Percentiles rank a stretch among this genome's conserved stretches.
These are phyloP conservation scores for Syzygium aromaticum DNA, from an alignment of 345 rosid species.

Conservation along the genomic window DNA sequence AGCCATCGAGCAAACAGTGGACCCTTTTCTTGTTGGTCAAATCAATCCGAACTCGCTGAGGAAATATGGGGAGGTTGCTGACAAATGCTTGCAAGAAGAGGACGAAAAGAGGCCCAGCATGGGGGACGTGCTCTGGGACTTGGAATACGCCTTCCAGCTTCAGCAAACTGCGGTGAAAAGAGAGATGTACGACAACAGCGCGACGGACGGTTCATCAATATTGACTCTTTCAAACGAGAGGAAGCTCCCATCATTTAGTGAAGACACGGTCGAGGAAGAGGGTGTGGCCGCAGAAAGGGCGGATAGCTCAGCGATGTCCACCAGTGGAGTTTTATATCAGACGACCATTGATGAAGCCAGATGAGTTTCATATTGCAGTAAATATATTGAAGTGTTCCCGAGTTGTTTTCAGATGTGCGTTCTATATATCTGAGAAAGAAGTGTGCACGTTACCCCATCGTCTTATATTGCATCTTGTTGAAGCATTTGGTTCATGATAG, in stretches of 20 bases:
- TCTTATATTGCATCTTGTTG: background rate
- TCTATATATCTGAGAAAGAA: background rate
- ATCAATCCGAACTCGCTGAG: conserved; percentile 30
- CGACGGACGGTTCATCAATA: conserved; percentile 6
- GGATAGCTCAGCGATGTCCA: background rate
- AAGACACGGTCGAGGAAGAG: background rate
- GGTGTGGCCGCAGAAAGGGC: conserved; percentile 1
- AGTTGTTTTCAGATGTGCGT: background rate
- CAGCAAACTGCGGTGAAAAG: conserved; percentile 14
- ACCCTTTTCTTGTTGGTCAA: conserved; percentile 21
- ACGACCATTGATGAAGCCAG: conserved; percentile 12
- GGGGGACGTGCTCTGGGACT: conserved; percentile 54
- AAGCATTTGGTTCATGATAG: background rate
- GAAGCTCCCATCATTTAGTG: conserved; percentile 16
- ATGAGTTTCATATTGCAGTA: background rate
- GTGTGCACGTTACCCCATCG: background rate
- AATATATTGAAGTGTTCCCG: background rate
- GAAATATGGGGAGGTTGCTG: conserved; percentile 36
- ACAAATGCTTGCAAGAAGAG: conserved; percentile 52
- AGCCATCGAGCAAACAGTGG: conserved; percentile 27
- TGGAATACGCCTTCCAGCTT: conserved; percentile 34
- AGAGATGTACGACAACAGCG: conserved; percentile 18
- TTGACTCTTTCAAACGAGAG: conserved; percentile 5
- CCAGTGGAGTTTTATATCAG: background rate
- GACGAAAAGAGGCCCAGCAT: conserved; percentile 42